Evolutionary conservation across 805 yeast species (phyloP).

Genomic region (Saccharomycopsis sp.): DNA sequence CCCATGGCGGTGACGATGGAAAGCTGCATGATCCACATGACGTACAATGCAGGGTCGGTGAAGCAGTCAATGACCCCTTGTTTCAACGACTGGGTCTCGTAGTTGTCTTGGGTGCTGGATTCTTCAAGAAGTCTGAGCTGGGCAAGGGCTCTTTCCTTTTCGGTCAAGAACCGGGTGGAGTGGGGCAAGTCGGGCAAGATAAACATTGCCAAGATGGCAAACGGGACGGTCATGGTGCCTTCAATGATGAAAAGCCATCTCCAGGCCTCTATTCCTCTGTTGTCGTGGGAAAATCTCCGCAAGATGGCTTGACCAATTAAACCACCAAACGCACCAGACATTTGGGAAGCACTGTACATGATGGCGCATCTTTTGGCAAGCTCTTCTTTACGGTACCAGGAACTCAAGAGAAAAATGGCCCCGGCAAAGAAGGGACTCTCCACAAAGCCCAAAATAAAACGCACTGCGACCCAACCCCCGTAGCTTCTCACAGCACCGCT

Average conservation of each 20-base stretch:
- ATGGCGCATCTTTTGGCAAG: constrained; percentile 40
- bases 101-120: constrained; percentile 6
- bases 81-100: constrained; percentile 10
- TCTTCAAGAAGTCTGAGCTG: constrained; percentile 16
- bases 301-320: constrained; percentile 39
- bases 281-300: constrained; percentile 18
- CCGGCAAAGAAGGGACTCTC: constrained; percentile 41
- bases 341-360: constrained; percentile 43
- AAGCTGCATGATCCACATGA: constrained; percentile 23
- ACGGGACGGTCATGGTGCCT: constrained; percentile 36
- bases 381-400: constrained; percentile 40
- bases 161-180: constrained; percentile 33
- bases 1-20: constrained; percentile 48
- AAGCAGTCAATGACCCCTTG: constrained; percentile 5
- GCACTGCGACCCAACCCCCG: constrained; percentile 36
- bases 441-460: constrained; percentile 39
- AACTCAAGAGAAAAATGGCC: constrained; percentile 26
- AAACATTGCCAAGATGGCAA: constrained; percentile 29
- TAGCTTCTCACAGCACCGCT: constrained; percentile 37
- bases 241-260: constrained; percentile 44
- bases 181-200: constrained; percentile 34
- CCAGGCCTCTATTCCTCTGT: constrained; percentile 34
- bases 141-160: constrained; percentile 26
- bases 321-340: constrained; percentile 53
- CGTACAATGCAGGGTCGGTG: constrained; percentile 10